A percentile compares a stretch with the other conserved stretches of the same genome.
Evolutionary conservation across 2,329 filamentous ascomycete species (phyloP).

Genomic region (Scolecobasidium constrictum): DNA sequence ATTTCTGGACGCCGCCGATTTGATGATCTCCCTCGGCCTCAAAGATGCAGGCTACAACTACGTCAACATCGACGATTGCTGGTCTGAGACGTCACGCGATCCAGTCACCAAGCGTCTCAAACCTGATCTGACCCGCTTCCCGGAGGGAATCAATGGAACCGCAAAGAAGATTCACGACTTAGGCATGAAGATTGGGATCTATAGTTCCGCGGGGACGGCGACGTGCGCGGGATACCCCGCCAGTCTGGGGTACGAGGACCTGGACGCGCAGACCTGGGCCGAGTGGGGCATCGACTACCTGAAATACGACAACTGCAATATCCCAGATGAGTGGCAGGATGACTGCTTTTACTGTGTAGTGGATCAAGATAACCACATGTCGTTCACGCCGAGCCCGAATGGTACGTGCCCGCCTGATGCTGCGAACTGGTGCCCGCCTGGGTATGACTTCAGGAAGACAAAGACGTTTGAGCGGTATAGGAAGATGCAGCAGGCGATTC

Average conservation of each 20-base stretch:
- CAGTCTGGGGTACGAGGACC: slow-evolving; percentile 43
- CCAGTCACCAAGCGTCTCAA: slow-evolving; percentile 27
- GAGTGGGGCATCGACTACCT: slow-evolving; percentile 25
- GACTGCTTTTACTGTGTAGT: slow-evolving; percentile 29
- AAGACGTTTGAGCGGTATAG: slow-evolving; percentile 37
- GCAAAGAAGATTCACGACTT: slow-evolving; percentile 44
- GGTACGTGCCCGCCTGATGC: slow-evolving; percentile 24
- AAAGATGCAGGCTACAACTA: slow-evolving; percentile 46
- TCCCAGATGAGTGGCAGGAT: slow-evolving; percentile 28
- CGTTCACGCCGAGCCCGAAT: slow-evolving; percentile 21
- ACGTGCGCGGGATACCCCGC: slow-evolving; percentile 49
- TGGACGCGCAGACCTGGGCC: slow-evolving; percentile 39
- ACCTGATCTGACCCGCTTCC: slow-evolving; percentile 38
- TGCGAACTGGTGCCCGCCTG: slow-evolving; percentile 25
- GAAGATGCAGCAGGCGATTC: slow-evolving; percentile 42
- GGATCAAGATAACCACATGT: slow-evolving; percentile 20
- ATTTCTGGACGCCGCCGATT: slow-evolving; percentile 37
- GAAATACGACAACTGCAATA: slow-evolving; percentile 28
- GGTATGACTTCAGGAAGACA: slow-evolving; percentile 40
- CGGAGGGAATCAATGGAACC: slow-evolving; percentile 44
- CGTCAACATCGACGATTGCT: slow-evolving; percentile 52
- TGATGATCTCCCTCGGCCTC: slow-evolving; percentile 39
- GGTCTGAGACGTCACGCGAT: slow-evolving; percentile 38
- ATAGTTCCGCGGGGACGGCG: slow-evolving; percentile 41
- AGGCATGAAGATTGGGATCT: slow-evolving; percentile 54